A percentile compares a stretch with the other conserved stretches of the same genome.
phyloP scores from a whole-genome alignment of 257 asterid genomes.

The Apocynum venetum region DNA sequence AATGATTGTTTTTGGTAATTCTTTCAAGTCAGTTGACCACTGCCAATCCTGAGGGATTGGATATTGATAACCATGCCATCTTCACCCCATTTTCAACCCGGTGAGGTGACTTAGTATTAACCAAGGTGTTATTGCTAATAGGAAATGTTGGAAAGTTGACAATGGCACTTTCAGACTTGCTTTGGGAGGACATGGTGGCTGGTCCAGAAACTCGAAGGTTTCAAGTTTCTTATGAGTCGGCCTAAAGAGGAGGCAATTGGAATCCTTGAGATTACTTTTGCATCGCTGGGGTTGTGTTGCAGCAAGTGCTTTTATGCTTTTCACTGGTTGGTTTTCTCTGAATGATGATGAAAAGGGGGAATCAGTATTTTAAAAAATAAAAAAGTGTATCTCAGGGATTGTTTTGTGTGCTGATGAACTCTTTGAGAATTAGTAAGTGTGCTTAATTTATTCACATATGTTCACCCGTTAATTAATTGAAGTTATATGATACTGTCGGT shows the following conservation, averaged over 20 bases:
- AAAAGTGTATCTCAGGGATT: not conserved
- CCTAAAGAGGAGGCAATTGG: not conserved
- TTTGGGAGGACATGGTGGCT: constrained; percentile 87
- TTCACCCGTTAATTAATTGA: too few relatives aligned
- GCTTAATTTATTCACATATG: not conserved
- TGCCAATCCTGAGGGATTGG: not conserved
- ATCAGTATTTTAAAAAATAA: too few relatives aligned
- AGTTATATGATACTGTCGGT: too few relatives aligned
- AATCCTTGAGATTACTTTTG: not conserved
- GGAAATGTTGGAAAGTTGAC: constrained; percentile 84
- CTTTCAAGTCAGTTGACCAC: not conserved
- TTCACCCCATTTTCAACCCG: too few relatives aligned
- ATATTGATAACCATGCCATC: not conserved
- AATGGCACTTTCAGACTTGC: constrained; percentile 84
- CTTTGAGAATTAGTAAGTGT: not conserved
- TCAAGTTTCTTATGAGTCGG: constrained; percentile 49
- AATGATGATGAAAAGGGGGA: not conserved
- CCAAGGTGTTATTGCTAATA: constrained; percentile 15
- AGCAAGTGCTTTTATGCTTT: not conserved
- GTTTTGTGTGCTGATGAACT: not conserved
- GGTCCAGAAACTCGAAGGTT: constrained; percentile 64
- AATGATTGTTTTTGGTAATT: not conserved
- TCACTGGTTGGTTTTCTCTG: not conserved
- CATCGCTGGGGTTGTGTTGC: not conserved
- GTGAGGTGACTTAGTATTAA: not conserved